A percentile compares a stretch with the other conserved stretches of the same genome.
Conservation (phyloP, 345 rosid genomes). For the Arabidopsis thaliana region DNA sequence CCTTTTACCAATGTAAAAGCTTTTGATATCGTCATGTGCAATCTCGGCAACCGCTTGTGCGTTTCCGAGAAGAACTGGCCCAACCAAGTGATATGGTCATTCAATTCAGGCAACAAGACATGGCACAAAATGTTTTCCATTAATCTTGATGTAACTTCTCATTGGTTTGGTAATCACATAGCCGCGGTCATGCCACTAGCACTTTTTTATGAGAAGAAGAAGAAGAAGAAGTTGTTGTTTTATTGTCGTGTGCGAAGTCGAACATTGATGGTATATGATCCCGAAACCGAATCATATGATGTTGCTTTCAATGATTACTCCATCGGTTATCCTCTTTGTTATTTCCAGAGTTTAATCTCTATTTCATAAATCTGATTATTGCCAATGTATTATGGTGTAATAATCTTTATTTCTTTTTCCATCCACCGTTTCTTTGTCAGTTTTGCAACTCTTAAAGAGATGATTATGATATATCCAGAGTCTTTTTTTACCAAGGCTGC, state of each 20-base stretch:
- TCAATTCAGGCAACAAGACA: background rate
- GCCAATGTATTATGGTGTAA: no score
- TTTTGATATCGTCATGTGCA: background rate
- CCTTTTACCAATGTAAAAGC: background rate
- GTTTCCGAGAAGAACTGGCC: background rate
- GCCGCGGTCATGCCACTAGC: background rate
- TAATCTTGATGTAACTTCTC: background rate
- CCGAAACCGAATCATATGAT: background rate
- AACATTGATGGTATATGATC: background rate
- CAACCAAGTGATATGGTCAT: background rate
- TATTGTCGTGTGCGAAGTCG: background rate
- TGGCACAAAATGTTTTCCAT: background rate
- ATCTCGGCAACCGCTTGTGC: slow-evolving; percentile 4
- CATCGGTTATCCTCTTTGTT: background rate
- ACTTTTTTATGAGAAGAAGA: background rate
- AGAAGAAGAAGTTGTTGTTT: slow-evolving; percentile 1
- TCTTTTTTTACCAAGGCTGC: no score
- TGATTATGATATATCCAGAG: no score
- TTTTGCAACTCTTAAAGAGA: no score
- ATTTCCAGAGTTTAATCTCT: slow-evolving; percentile 1
- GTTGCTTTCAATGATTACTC: background rate
- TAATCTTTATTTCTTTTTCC: no score
- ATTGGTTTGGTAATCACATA: background rate
- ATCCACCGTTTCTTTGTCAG: no score
- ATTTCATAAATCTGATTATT: background rate